Base-by-base conservation (phyloP, 768 basidiomycete genomes). In the Psilocybe cubensis region DNA sequence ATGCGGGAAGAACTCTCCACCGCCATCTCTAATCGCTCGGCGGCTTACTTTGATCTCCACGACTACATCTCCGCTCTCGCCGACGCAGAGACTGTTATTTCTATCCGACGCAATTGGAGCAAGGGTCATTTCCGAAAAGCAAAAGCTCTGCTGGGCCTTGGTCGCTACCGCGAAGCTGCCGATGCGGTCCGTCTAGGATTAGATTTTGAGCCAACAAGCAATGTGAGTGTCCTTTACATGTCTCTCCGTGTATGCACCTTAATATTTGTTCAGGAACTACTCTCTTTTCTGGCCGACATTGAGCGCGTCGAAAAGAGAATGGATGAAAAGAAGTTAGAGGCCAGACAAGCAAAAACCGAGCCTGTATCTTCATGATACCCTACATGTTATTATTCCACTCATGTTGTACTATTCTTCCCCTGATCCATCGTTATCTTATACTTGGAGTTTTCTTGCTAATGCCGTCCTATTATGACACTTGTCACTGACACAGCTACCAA, bases 81-180 rank as follows among this genome's bases (percentile, higher is more conserved):
- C 24, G 97, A 99, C 67, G 95, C 97, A 0, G 95, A 98, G 55
- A 87, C 88, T 1, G 94, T 98, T 66, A 88, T 97, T 40, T 73
- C 83, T 61, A 75, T 97, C 50, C 91, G 94, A 66, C 80, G 87
- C 54, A 87, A 86, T 43, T 98, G 96, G 96, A 85, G 91, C 65
- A 99, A 98, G 68, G 97, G 95, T 0, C 92, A 98, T 72, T 97
- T 97, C 79, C 82, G 97, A 57, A 95, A 91, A 68, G 91, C 93
- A 2, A 94, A 93, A 69, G 94, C 96, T 0, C 76, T 99, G 41
- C 76, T 91, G 1, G 93, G 83, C 20, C 78, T 99, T 48, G 81
- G 79, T 3, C 74, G 79, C 43, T 72, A 84, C 54, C 74, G 86
- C 41, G 95, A 96, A 41, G 95, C 95, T 8, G 83, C 84, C 62